phyloP scores from a whole-genome alignment of 768 basidiomycete species.

The Trametes sanguinea region DNA sequence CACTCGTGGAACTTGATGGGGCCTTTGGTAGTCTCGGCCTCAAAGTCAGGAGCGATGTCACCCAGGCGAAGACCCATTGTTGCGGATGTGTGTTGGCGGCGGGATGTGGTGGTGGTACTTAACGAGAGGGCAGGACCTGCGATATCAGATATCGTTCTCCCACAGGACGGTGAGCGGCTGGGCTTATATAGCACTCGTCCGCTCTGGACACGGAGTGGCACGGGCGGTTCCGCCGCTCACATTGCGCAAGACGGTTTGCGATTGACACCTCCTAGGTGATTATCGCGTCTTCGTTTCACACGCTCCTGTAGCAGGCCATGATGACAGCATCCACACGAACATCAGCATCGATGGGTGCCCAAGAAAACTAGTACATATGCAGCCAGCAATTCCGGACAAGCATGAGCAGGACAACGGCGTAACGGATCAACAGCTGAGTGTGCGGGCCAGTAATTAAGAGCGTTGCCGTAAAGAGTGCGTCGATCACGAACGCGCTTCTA shows the following conservation, averaged over 20 bases:
- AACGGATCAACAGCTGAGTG: background rate
- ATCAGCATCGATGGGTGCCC: background rate
- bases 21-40: conserved; percentile 86
- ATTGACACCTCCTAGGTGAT: conserved; percentile 22
- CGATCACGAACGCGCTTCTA: conserved; percentile 6
- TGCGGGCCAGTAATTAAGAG: background rate
- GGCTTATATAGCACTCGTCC: conserved; percentile 25
- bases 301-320: conserved; percentile 33
- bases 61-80: conserved; percentile 70
- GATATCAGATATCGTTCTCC: conserved; percentile 13
- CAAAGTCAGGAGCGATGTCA: conserved; percentile 87
- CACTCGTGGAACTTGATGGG: conserved; percentile 91
- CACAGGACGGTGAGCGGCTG: background rate
- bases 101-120: background rate
- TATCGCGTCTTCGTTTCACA: conserved; percentile 69
- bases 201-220: background rate
- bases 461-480: conserved; percentile 2
- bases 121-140: background rate
- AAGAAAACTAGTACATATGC: conserved; percentile 6
- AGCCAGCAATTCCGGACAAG: background rate
- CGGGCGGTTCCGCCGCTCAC: conserved; percentile 6
- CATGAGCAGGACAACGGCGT: background rate
- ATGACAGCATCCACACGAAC: background rate
- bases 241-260: conserved; percentile 18
- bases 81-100: background rate